A percentile compares a stretch with the other conserved stretches of the same genome.
Conservation (phyloP, 2,329 filamentous ascomycete species). For the Alternaria viburni region DNA sequence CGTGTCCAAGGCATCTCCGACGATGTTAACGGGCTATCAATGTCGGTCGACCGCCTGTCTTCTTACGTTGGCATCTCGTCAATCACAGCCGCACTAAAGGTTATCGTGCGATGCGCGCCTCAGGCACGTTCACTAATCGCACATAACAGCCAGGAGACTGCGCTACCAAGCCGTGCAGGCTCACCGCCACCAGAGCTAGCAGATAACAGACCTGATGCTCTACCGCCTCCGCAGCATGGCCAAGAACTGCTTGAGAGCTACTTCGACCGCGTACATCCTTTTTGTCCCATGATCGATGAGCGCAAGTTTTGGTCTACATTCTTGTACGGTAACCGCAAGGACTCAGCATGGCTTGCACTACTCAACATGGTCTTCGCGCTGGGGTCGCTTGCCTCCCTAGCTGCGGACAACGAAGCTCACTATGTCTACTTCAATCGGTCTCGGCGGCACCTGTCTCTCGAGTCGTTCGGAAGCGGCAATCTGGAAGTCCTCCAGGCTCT, state of each 20-base stretch:
- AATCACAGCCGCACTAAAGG: slow-evolving; percentile 75
- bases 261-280: slow-evolving; percentile 74
- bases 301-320: slow-evolving; percentile 71
- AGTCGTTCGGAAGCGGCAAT: slow-evolving; percentile 72
- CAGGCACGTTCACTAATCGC: slow-evolving; percentile 57
- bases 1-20: slow-evolving; percentile 64
- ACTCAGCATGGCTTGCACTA: slow-evolving; percentile 73
- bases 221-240: slow-evolving; percentile 67
- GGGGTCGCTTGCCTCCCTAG: slow-evolving; percentile 73
- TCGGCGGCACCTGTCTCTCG: slow-evolving; percentile 70
- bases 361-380: slow-evolving; percentile 80
- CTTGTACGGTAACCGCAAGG: slow-evolving; percentile 66
- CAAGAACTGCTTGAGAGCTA: slow-evolving; percentile 76
- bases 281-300: slow-evolving; percentile 77
- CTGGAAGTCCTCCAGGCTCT: slow-evolving; percentile 77
- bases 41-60: slow-evolving; percentile 64
- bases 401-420: slow-evolving; percentile 68
- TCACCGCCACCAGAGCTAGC: slow-evolving; percentile 45
- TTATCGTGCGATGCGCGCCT: slow-evolving; percentile 66
- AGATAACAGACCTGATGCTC: slow-evolving; percentile 49
- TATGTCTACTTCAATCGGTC: slow-evolving; percentile 73
- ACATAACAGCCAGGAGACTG: slow-evolving; percentile 49
- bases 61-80: slow-evolving; percentile 77
- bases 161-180: slow-evolving; percentile 44
- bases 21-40: slow-evolving; percentile 72